Evolutionary conservation across 2,329 filamentous ascomycete species (phyloP), one percentile per base, ranked within the genome.

Genomic region (Tolypocladium inflatum): DNA sequence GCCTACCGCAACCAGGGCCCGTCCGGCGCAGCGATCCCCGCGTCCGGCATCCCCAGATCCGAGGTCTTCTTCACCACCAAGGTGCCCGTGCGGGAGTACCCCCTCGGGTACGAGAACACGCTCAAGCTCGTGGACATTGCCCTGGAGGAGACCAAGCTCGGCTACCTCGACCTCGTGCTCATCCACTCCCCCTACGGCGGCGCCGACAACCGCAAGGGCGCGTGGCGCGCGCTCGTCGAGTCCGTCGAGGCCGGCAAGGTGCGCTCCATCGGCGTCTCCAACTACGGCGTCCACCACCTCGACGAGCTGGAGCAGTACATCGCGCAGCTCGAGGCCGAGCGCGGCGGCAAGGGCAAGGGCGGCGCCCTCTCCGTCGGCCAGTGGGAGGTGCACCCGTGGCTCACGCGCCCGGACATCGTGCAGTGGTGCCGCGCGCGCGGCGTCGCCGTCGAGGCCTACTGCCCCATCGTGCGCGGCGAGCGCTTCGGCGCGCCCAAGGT

Each of bases 321-420:
- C 59, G 75, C 73, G 56, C 82, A 86, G 69, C 80, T 86, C 0
- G 86, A 89, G 66, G 67, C 70, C 21, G 82, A 84, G 70, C 79
- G 81, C 50, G 80, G 84, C 52, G 84, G 83, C 1, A 74, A 77
- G 58, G 86, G 85, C 11, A 86, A 84, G 63, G 85, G 83, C 51
- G 90, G 90, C 30, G 76, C 90, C 45, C 81, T 96, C 66, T 88
- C 86, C 60, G 88, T 96, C 42, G 91, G 90, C 45, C 92, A 96
- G 73, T 91, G 88, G 73, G 92, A 97, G 74, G 76, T 97, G 13
- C 92, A 97, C 72, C 92, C 92, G 1, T 97, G 91, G 91, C 83
- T 91, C 48, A 80, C 85, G 10, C 80, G 91, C n/a, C 76, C 79
- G 26, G 91, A 96, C 67, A 90, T 97, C 60, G 85, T 86, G 10